Percentiles rank a stretch among this genome's conserved stretches.
Conservation (phyloP, 495 filamentous ascomycete genomes). For the Aspergillus sclerotiicarbonarius region DNA sequence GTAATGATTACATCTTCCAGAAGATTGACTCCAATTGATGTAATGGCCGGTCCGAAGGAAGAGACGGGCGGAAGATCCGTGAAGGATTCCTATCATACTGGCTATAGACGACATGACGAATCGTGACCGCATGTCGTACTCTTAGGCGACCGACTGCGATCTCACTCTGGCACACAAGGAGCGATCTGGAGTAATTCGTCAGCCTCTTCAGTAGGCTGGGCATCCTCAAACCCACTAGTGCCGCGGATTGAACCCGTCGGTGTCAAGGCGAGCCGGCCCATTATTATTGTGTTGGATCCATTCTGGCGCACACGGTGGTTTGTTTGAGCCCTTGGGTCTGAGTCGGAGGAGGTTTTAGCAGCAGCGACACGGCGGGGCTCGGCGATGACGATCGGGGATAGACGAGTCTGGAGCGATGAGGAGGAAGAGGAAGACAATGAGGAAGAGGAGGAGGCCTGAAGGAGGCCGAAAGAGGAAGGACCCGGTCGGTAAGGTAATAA, state of each 20-base stretch:
- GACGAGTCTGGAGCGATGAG: conserved; percentile 4
- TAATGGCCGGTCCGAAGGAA: neutral
- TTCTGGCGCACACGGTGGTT: neutral
- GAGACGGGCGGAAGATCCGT: neutral
- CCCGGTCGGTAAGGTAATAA: neutral
- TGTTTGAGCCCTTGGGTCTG: neutral
- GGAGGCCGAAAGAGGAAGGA: neutral
- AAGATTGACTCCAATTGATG: neutral
- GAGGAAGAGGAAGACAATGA: neutral
- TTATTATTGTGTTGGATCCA: neutral
- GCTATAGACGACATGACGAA: too few relatives aligned
- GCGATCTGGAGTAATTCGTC: conserved; percentile 3
- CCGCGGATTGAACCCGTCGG: neutral
- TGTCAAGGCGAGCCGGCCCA: neutral
- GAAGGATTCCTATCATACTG: neutral
- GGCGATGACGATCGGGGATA: neutral
- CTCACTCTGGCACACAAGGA: neutral
- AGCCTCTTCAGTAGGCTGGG: neutral
- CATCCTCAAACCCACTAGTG: conserved; percentile 2
- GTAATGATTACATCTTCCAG: neutral
- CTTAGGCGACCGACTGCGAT: neutral
- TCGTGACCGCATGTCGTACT: too few relatives aligned
- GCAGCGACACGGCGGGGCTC: neutral
- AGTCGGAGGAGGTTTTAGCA: neutral
- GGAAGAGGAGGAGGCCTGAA: neutral